Base-by-base conservation (phyloP, 176 grass and related monocot genomes). In the Elaeis guineensis region DNA sequence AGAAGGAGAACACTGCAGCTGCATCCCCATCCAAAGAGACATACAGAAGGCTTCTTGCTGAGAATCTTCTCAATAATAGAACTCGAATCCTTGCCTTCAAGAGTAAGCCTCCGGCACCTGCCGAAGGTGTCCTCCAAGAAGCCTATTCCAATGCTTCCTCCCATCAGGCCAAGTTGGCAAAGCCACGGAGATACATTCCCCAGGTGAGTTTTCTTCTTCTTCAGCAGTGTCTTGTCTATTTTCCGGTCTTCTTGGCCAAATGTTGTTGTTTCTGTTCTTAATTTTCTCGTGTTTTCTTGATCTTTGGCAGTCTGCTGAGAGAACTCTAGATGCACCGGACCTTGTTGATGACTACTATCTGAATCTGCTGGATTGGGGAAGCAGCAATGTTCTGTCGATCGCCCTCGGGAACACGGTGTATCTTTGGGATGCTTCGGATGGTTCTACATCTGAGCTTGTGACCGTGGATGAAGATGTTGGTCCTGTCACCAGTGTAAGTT, bases 21-120 rank as follows among this genome's bases (percentile, higher is more conserved):
- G 51, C 28, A 24, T 86, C 83, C n/a, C 83, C 78, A 9, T 25
- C 44, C 25, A 81, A 78, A 65, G 83, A 75, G 66, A 35, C 66
- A 1, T 86, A 86, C 78, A 69, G 83, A 39, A 86, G 50, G 52
- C 65, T 78, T 53, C 57, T 86, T 25, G 78, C 74, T 0, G 78
- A 86, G 78, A 78, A 77, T 52, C 52, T 86, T 17, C 70, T 86
- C 19, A 78, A 86, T 54, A 82, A 82, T 60, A 62, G 83, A 22
- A 86, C 78, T 32, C 66, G 84, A 59, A 87, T 87, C 3, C 79
- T 87, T 50, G 22, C 71, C 51, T 87, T 81, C 70, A 49, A 72
- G 21, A 82, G 57, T 70, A 86, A 75, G 70, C 83, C 83, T 0
- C 83, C 70, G 5, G 61, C 80, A 58, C 51, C 78, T 16, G 16